Evolutionary conservation across 495 filamentous ascomycete species (phyloP), one percentile per base, ranked within the genome.

Genomic region (Trichoderma asperelloides): DNA sequence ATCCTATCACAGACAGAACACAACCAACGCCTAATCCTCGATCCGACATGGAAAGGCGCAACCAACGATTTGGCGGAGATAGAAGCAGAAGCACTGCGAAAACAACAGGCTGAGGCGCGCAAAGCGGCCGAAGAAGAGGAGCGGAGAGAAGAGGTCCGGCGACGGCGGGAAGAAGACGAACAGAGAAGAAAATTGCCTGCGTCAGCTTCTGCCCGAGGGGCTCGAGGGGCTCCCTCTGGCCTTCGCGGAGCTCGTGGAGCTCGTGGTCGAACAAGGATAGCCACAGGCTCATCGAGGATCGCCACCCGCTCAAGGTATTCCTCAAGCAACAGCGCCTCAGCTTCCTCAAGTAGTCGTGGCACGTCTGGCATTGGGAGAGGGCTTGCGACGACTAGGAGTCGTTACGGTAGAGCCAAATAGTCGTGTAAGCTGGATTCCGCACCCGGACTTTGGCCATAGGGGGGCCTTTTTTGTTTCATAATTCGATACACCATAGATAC

Each of bases 1-100:
- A 97, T 98, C 69, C 85, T 98, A 5, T 93, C 90, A 27, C 95
- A 97, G 74, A 97, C 95, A 0, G 95, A 98, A 77, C 93, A 98
- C 75, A 98, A 96, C 72, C 93, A 98, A 73, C 88, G 95, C 4
- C 78, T 98, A 57, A 89, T 98, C 33, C 85, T 97, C 43, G 91
- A 94, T 70, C 89, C 90, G 2, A 80, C 87, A 63, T 98, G 95
- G 95, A 88, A 95, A 69, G 95, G 95, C 63, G 90, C 92, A 11
- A 89, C 83, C 7, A 86, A 91, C 74, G 95, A 98, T 78, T 78
- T 96, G 6, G 82, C 84, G 60, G 91, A 97, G 62, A 82, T 89
- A 49, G 93, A 98, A 74, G 87, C 86, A 66, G 95, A 97, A 72
- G 84, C 85, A 6, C 72, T 85, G 2, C 77, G 84, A 63, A 87